phyloP scores from a whole-genome alignment of 495 filamentous ascomycete genomes.

The Platismatia glauca region DNA sequence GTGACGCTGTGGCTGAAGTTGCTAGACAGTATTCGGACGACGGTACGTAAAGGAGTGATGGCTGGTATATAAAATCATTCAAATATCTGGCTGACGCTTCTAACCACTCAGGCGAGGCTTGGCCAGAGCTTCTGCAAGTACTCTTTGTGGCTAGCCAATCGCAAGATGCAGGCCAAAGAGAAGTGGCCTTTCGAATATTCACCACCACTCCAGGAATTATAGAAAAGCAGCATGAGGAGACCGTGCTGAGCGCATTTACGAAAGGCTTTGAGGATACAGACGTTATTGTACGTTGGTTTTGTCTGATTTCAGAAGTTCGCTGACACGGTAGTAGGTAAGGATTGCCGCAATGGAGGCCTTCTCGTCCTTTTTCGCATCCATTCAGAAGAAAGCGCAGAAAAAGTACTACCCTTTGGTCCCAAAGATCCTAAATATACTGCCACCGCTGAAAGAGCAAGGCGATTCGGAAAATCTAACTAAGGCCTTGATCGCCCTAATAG shows the following conservation, averaged over 20 bases:
- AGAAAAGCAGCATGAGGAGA: slow-evolving; percentile 85
- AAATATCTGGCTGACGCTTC: slow-evolving; percentile 14
- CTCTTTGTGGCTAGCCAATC: slow-evolving; percentile 86
- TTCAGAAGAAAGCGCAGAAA: slow-evolving; percentile 73
- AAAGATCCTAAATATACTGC: slow-evolving; percentile 83
- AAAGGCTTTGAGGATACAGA: slow-evolving; percentile 87
- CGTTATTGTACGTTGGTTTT: slow-evolving; percentile 48
- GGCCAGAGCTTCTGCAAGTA: slow-evolving; percentile 80
- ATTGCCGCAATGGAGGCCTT: slow-evolving; percentile 95
- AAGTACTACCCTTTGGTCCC: slow-evolving; percentile 83
- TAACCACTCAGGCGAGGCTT: slow-evolving; percentile 55
- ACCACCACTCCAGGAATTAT: slow-evolving; percentile 93
- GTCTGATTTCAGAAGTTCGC: slow-evolving; percentile 7
- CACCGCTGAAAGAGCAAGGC: slow-evolving; percentile 79
- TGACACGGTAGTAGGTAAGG: slow-evolving; percentile 49
- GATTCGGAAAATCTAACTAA: slow-evolving; percentile 86
- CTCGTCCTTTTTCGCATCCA: slow-evolving; percentile 84
- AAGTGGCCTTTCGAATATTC: slow-evolving; percentile 89
- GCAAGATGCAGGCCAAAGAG: slow-evolving; percentile 67
- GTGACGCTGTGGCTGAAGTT: slow-evolving; percentile 90
- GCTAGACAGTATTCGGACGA: slow-evolving; percentile 90
- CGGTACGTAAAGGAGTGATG: slow-evolving; percentile 46
- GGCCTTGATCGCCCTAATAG: slow-evolving; percentile 81
- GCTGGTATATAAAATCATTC: not conserved
- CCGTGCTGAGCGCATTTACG: slow-evolving; percentile 73